These are phyloP conservation scores for Xylariales sp. DNA, from an alignment of 2,329 filamentous ascomycete species.

Conservation along the genomic window DNA sequence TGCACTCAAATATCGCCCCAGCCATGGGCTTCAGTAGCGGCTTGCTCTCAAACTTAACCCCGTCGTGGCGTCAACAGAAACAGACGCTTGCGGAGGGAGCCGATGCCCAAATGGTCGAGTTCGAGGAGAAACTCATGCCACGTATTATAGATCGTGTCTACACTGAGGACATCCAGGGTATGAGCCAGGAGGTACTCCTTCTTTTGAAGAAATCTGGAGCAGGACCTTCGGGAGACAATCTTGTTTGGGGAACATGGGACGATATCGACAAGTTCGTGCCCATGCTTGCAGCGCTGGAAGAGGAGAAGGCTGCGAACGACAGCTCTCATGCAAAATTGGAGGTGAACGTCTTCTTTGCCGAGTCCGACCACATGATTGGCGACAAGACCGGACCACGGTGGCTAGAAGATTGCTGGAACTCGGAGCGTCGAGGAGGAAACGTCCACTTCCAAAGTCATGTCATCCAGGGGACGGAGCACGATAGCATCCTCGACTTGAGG, in stretches of 20 bases:
- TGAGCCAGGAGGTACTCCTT: conserved; percentile 16
- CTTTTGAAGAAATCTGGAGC: conserved; percentile 12
- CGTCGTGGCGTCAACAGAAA: neutral
- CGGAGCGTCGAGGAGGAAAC: conserved; percentile 13
- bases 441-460: conserved; percentile 14
- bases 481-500: conserved; percentile 15
- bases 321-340: conserved; percentile 5
- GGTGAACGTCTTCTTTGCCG: conserved; percentile 18
- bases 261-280: conserved; percentile 18
- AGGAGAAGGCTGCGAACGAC: neutral
- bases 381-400: conserved; percentile 12
- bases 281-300: conserved; percentile 14
- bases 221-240: conserved; percentile 3
- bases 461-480: conserved; percentile 15
- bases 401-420: conserved; percentile 17
- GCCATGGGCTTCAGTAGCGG: conserved; percentile 13
- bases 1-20: conserved; percentile 8
- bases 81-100: conserved; percentile 9
- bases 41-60: conserved; percentile 10
- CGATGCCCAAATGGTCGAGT: conserved; percentile 11
- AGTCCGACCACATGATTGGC: conserved; percentile 18
- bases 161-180: conserved; percentile 12
- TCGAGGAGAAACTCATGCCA: conserved; percentile 12
- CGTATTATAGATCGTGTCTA: conserved; percentile 10
- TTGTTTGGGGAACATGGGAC: conserved; percentile 16